phyloP scores from a whole-genome alignment of 305 asterid species.

The Solanum hybrid region DNA sequence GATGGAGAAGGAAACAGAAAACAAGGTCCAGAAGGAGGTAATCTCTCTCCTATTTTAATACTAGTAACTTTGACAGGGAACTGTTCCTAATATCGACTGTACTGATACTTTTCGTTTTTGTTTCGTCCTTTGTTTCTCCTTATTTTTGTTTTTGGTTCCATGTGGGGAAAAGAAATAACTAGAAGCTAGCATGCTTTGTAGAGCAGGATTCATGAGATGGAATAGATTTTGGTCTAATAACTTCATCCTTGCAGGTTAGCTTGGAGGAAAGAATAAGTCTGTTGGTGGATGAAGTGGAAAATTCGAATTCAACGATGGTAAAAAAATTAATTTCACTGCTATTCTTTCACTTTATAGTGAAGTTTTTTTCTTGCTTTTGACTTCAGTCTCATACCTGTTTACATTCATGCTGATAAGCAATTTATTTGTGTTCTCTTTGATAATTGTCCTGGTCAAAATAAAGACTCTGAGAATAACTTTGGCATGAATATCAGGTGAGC shows the following conservation, averaged over 20 bases:
- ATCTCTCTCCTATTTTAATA: neutral
- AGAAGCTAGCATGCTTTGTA: neutral
- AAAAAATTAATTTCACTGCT: neutral
- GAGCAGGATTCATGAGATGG: neutral
- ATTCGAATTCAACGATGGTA: slow-evolving; percentile 39
- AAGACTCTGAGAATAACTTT: neutral
- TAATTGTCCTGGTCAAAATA: neutral
- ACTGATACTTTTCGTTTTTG: neutral
- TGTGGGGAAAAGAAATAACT: neutral
- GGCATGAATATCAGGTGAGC: slow-evolving; percentile 24
- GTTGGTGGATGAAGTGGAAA: slow-evolving; percentile 34
- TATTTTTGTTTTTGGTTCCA: neutral
- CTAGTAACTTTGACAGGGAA: neutral
- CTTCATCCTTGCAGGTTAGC: slow-evolving; percentile 31
- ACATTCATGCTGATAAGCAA: neutral
- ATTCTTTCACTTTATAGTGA: neutral
- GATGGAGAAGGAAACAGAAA: slow-evolving; percentile 40
- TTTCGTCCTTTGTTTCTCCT: neutral
- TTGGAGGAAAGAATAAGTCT: slow-evolving; percentile 36
- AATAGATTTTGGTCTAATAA: neutral
- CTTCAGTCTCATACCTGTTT: neutral
- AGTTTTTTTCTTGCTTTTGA: neutral
- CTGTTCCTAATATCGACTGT: neutral
- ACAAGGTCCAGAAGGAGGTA: slow-evolving; percentile 57
- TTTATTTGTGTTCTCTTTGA: neutral